These are phyloP conservation scores for Aspergillus sergii DNA, from an alignment of 2,329 filamentous ascomycete genomes.

Conservation along the genomic window DNA sequence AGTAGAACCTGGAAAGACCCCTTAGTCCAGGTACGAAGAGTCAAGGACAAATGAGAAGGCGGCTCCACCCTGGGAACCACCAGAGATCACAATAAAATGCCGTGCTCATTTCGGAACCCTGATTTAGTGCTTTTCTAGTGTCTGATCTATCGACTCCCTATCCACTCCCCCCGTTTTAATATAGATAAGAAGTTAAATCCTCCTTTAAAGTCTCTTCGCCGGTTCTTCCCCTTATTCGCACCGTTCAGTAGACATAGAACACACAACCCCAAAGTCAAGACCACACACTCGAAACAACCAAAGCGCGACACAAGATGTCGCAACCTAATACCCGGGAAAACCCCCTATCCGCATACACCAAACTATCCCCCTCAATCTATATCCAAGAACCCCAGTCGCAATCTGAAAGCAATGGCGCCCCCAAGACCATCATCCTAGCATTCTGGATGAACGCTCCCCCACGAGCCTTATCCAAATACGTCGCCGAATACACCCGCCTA, in stretches of 20 bases:
- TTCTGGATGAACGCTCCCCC: constrained; percentile 53
- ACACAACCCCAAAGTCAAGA: background rate
- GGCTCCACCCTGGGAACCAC: background rate
- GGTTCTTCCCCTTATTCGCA: background rate
- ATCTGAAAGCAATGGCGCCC: constrained; percentile 9
- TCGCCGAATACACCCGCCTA: constrained; percentile 46
- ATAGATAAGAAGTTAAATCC: background rate
- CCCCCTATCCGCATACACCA: constrained; percentile 33
- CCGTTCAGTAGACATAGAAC: background rate
- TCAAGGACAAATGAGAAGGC: background rate
- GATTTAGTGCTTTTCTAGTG: background rate
- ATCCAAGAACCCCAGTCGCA: constrained; percentile 35
- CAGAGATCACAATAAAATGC: background rate
- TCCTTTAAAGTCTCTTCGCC: background rate
- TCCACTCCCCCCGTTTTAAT: background rate
- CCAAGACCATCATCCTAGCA: constrained; percentile 47
- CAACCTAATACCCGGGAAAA: constrained; percentile 8
- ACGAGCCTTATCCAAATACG: constrained; percentile 52
- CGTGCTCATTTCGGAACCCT: background rate
- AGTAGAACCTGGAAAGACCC: background rate
- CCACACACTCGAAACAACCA: too few relatives aligned
- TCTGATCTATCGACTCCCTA: background rate
- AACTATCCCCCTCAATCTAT: constrained; percentile 43
- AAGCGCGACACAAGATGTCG: background rate
- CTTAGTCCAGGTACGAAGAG: background rate